These are phyloP conservation scores for Boletellus ananiceps DNA, from an alignment of 768 basidiomycete genomes.

Conservation along the genomic window DNA sequence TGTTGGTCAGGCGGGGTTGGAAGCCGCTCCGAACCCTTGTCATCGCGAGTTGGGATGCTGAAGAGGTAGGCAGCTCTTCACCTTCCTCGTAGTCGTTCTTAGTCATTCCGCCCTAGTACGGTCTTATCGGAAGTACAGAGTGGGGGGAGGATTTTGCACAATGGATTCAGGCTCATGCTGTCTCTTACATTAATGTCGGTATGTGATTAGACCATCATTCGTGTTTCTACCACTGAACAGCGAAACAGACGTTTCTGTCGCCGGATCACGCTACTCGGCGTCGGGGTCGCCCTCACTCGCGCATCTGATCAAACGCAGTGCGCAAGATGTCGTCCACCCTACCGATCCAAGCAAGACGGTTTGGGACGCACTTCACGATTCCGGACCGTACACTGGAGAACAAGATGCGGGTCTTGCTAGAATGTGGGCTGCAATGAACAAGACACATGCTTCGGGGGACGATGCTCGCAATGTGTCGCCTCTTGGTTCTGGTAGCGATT, in stretches of 20 bases:
- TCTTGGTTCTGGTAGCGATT: slow-evolving; percentile 88
- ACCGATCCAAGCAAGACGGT: slow-evolving; percentile 58
- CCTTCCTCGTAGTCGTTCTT: slow-evolving; percentile 16
- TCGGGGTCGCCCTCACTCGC: slow-evolving; percentile 78
- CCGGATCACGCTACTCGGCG: slow-evolving; percentile 46
- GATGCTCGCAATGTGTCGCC: slow-evolving; percentile 44
- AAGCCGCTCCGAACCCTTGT: slow-evolving; percentile 67
- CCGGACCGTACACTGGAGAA: slow-evolving; percentile 37
- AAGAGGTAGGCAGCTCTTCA: slow-evolving; percentile 41
- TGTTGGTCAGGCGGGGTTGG: slow-evolving; percentile 52
- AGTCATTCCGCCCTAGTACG: slow-evolving; percentile 38
- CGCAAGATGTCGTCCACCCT: slow-evolving; percentile 71
- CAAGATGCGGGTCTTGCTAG: slow-evolving; percentile 40
- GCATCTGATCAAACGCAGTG: slow-evolving; percentile 62
- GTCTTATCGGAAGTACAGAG: slow-evolving; percentile 84
- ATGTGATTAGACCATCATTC: slow-evolving; percentile 29
- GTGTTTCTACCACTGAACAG: slow-evolving; percentile 29
- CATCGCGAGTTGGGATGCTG: slow-evolving; percentile 79
- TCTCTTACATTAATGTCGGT: slow-evolving; percentile 85
- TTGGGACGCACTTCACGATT: slow-evolving; percentile 72
- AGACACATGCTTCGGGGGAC: slow-evolving; percentile 20
- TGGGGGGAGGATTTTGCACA: slow-evolving; percentile 89
- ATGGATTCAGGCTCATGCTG: slow-evolving; percentile 78
- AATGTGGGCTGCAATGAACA: slow-evolving; percentile 35
- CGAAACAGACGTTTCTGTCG: slow-evolving; percentile 46